Evolutionary conservation across 23 red algal genomes (phyloP), one percentile per base, ranked within the genome.

Genomic region (Gracilaria domingensis): DNA sequence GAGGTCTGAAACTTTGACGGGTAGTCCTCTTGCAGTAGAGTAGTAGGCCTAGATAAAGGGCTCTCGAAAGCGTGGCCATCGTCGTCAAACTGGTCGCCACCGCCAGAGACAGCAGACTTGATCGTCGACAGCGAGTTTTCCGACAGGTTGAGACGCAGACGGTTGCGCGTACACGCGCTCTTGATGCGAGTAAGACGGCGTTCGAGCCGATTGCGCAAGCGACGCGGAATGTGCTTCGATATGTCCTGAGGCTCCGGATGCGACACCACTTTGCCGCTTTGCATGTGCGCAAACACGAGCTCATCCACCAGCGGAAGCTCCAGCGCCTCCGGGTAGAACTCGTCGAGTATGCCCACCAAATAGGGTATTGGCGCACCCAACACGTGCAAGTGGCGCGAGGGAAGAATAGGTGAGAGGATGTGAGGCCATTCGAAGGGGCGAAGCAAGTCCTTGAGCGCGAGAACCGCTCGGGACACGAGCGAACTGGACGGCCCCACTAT

Each of bases 401-500:
- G 53, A 23, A 91, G 67, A 66, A 82, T 91, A 4, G 87, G 87
- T 3, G 76, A 80, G 0, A 91, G 56, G 29, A 91, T 12, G 67
- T 91, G 87, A 42, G 87, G 87, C 87, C 87, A 91, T 24, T 81
- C 75, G 79, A 91, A 91, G 2, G 87, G 87, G 7, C 48, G 35
- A 5, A 91, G 42, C 56, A 91, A 48, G 21, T 91, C 64, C 36
- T 66, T 53, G 28, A 91, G 12, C 17, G 87, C 87, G 28, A 91
- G 56, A 33, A 91, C 87, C 14, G 77, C 74, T 9, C 87, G 73
- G 12, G 87, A 91, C 17, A 91, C 74, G 4, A 82, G 37, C 12
- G 75, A 54, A 47, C 50, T 81, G 74, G 50, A 49, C 16, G 50
- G 53, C 17, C 75, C 74, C 13, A 91, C 87, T 21, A 91, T 21